Evolutionary conservation across 306 rosid genomes (phyloP).

Genomic region (Parietaria judaica): DNA sequence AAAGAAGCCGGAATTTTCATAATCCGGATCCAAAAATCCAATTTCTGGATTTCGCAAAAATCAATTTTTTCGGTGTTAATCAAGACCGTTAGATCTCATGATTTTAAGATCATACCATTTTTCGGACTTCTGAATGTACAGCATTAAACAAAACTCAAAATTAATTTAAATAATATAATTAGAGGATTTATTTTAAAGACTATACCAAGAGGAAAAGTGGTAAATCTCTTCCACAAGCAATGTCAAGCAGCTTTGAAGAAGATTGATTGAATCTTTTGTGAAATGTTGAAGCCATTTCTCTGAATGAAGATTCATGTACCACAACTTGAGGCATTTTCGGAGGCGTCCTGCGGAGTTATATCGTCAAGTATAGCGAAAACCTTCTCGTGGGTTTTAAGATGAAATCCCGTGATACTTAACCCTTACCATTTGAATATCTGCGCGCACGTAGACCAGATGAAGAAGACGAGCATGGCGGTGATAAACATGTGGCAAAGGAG

Average conservation of each 20-base stretch:
- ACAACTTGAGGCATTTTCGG: constrained; percentile 47
- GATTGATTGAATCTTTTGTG: constrained; percentile 43
- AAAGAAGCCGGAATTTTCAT: neutral
- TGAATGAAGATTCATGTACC: constrained; percentile 44
- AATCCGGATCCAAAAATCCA: too few relatives aligned
- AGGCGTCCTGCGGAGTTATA: constrained; percentile 29
- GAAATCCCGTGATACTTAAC: too few relatives aligned
- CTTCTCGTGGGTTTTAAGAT: too few relatives aligned
- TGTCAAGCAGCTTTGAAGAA: constrained; percentile 28
- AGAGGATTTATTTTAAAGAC: neutral
- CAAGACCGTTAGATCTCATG: too few relatives aligned
- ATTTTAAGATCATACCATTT: too few relatives aligned
- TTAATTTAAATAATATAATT: too few relatives aligned
- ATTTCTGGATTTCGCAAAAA: too few relatives aligned
- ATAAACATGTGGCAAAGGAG: constrained; percentile 62
- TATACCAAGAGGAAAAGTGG: constrained; percentile 65
- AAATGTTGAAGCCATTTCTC: constrained; percentile 39
- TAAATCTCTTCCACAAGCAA: constrained; percentile 52
- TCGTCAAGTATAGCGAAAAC: neutral
- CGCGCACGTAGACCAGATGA: constrained; percentile 48
- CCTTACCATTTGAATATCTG: constrained; percentile 50
- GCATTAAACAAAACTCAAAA: too few relatives aligned
- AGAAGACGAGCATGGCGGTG: constrained; percentile 52
- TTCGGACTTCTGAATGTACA: too few relatives aligned
- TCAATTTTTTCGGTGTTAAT: too few relatives aligned